Evolutionary conservation across 768 basidiomycete species (phyloP).

Genomic region (Clavaria fumosa): DNA sequence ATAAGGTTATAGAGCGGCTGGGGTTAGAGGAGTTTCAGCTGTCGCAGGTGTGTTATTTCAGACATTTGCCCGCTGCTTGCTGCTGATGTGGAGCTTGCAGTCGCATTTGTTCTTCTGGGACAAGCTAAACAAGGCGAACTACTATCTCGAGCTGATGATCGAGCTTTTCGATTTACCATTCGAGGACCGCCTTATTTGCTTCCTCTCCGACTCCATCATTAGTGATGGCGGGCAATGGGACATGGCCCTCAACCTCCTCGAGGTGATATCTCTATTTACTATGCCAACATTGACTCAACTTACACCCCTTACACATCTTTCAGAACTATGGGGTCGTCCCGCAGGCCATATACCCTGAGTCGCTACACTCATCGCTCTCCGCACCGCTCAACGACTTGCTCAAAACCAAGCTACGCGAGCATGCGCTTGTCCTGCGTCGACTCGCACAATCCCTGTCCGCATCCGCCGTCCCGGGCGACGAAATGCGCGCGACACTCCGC

Average conservation of each 20-base stretch:
- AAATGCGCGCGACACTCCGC: conserved; percentile 40
- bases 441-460: conserved; percentile 39
- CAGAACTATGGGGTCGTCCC: conserved; percentile 81
- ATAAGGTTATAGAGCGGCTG: conserved; percentile 72
- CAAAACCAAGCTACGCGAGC: conserved; percentile 85
- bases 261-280: conserved; percentile 7
- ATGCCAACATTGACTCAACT: not conserved
- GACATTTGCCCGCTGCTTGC: not conserved
- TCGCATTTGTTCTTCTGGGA: conserved; percentile 85
- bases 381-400: conserved; percentile 60
- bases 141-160: conserved; percentile 80
- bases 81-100: not conserved
- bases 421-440: conserved; percentile 65
- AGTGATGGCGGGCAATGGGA: conserved; percentile 94
- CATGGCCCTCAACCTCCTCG: conserved; percentile 50
- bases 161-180: conserved; percentile 65
- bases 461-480: conserved; percentile 29
- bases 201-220: conserved; percentile 63
- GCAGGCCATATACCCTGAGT: conserved; percentile 70
- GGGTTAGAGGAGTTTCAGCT: conserved; percentile 83
- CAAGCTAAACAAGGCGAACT: conserved; percentile 88
- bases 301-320: not conserved
- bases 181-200: conserved; percentile 69
- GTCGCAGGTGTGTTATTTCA: conserved; percentile 44
- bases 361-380: conserved; percentile 65